These are phyloP conservation scores for Huntiella moniliformis DNA, from an alignment of 2,329 filamentous ascomycete genomes.

Conservation along the genomic window DNA sequence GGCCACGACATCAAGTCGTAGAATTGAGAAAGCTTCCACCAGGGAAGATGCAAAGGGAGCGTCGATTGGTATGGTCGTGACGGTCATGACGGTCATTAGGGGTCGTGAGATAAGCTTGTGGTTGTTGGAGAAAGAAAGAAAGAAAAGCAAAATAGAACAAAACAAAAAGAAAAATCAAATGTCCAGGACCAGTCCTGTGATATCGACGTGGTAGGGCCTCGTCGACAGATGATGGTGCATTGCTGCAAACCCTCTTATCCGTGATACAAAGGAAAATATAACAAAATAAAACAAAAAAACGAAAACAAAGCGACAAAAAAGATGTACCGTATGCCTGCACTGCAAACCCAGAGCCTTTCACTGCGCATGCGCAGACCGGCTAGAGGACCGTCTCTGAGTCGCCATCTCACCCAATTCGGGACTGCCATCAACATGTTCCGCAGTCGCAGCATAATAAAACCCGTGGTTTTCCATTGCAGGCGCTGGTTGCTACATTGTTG, in stretches of 20 bases:
- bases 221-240: slow-evolving; percentile 1
- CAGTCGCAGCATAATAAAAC: background rate
- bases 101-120: background rate
- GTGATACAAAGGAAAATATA: background rate
- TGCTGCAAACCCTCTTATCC: background rate
- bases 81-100: no score
- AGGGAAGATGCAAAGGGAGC: no score
- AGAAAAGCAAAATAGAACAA: no score
- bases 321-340: slow-evolving; percentile 12
- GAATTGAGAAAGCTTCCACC: background rate
- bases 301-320: background rate
- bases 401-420: no score
- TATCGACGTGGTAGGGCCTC: background rate
- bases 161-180: background rate
- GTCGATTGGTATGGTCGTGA: no score
- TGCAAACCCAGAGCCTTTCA: no score
- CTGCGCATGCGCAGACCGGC: no score
- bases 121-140: background rate
- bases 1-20: background rate
- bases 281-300: slow-evolving; percentile 2
- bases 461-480: slow-evolving; percentile 21
- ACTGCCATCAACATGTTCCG: no score
- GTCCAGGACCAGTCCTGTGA: background rate
- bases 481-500: slow-evolving; percentile 64
- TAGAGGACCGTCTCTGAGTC: no score